Evolutionary conservation across 2,329 filamentous ascomycete genomes (phyloP).

Genomic region (Akanthomyces uredinophilus): DNA sequence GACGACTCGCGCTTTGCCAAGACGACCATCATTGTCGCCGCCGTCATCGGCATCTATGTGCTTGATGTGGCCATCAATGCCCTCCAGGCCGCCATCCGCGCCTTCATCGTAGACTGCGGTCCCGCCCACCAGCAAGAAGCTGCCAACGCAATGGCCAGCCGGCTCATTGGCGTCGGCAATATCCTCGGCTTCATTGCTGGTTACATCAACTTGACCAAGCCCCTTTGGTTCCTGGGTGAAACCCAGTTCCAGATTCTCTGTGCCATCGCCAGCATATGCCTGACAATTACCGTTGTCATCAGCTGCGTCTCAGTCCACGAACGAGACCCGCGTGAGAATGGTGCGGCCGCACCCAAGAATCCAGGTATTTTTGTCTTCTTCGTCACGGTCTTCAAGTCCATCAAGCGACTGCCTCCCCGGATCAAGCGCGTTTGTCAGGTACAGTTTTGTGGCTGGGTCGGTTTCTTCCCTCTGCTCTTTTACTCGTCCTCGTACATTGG

Average conservation of each 20-base stretch:
- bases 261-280: constrained; percentile 71
- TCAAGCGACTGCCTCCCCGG: constrained; percentile 73
- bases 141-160: constrained; percentile 90
- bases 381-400: constrained; percentile 67
- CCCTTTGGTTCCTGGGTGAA: constrained; percentile 74
- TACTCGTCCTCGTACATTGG: constrained; percentile 93
- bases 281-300: constrained; percentile 63
- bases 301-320: constrained; percentile 69
- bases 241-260: constrained; percentile 93
- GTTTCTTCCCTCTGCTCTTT: constrained; percentile 93
- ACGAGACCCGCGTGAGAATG: constrained; percentile 71
- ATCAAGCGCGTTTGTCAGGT: constrained; percentile 77
- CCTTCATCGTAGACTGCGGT: constrained; percentile 89
- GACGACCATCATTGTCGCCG: constrained; percentile 65
- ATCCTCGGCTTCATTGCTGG: constrained; percentile 87
- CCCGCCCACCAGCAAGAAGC: constrained; percentile 90
- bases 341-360: constrained; percentile 52
- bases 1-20: constrained; percentile 60
- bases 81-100: constrained; percentile 87
- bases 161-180: constrained; percentile 81
- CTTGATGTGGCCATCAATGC: constrained; percentile 95
- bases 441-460: constrained; percentile 86
- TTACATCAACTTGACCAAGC: constrained; percentile 70
- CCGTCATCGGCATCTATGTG: constrained; percentile 81
- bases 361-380: constrained; percentile 75